phyloP scores from a whole-genome alignment of 306 rosid species.

The Castanopsis chinensis region DNA sequence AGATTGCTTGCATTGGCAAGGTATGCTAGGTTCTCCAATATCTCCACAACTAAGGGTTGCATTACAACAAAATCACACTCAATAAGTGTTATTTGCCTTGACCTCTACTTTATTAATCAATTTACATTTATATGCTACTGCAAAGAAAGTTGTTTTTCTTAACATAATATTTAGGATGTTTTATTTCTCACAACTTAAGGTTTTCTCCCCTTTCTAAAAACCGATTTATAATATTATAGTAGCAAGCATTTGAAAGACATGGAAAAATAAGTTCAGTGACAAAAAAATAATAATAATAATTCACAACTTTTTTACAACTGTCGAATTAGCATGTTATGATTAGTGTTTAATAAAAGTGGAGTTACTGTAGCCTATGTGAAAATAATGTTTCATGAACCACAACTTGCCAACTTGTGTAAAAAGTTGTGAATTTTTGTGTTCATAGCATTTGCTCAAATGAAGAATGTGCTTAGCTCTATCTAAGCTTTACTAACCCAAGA shows the following conservation, averaged over 20 bases:
- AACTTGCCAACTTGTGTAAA: too few relatives aligned
- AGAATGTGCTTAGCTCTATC: neutral
- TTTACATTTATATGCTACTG: neutral
- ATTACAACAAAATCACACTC: neutral
- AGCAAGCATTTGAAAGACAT: neutral
- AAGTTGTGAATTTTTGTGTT: too few relatives aligned
- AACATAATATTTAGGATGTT: too few relatives aligned
- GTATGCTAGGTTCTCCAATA: constrained; percentile 77
- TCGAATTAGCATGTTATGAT: too few relatives aligned
- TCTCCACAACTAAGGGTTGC: constrained; percentile 55
- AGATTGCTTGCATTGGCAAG: constrained; percentile 86
- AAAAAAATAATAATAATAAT: too few relatives aligned
- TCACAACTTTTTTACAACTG: too few relatives aligned
- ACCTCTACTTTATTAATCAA: neutral
- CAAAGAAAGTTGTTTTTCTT: neutral
- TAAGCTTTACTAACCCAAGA: constrained; percentile 50
- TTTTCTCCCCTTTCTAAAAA: neutral
- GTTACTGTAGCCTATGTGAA: too few relatives aligned
- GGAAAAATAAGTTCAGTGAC: neutral
- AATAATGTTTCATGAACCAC: too few relatives aligned
- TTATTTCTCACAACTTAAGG: too few relatives aligned
- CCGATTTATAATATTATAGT: neutral
- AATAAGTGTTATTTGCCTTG: neutral
- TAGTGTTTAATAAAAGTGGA: too few relatives aligned
- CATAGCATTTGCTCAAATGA: too few relatives aligned